Evolutionary conservation across 129 eudicot genomes (phyloP), one percentile per base, ranked within the genome.

Genomic region (Tanacetum coccineum): DNA sequence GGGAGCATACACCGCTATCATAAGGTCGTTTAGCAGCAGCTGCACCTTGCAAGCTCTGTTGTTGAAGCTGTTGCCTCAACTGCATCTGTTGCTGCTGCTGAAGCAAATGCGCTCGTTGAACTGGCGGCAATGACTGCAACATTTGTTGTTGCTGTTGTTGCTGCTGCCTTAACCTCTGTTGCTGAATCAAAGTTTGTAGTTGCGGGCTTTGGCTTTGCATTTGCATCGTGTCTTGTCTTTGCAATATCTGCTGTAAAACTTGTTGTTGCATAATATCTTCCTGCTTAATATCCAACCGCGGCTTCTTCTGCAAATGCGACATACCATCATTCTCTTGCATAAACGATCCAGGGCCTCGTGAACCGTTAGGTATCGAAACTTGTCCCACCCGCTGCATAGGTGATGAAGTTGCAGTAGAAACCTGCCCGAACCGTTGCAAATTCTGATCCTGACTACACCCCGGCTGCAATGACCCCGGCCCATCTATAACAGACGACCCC

Each of bases 271-370:
- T 9, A 62, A 82, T 78, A 49, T 87, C 99, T 62, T 89, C 99
- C 75, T 84, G 95, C 82, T 89, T 89, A 25, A 85, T 73, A 71
- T 94, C 95, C 72, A 84, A 74, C 30, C 97, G 90, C 25, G 97
- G 99, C 76, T 84, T 94, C 92, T 94, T 94, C 46, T 89, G 99
- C 55, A 89, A 64, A 54, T 89, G 96, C 2, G 95, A 82, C 18
- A 78, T 55, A 56, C 63, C 72, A 20, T 84, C 81, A 46, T 61
- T 28, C 21, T 92, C 96, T 75, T 84, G 96, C 59, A 79, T 59
- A 67, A 78, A 93, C 3, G 95, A 82, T 32, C 83, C 89, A 6
- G 85, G 79, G 49, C 77, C 40, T 60, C 89, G 76, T n/a, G 82
- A 49, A 39, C 87, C 95, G 68, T 72, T 82, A 3, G 86, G 78